Conservation (phyloP, 805 yeast genomes). For the Metschnikowia colocasiae region DNA sequence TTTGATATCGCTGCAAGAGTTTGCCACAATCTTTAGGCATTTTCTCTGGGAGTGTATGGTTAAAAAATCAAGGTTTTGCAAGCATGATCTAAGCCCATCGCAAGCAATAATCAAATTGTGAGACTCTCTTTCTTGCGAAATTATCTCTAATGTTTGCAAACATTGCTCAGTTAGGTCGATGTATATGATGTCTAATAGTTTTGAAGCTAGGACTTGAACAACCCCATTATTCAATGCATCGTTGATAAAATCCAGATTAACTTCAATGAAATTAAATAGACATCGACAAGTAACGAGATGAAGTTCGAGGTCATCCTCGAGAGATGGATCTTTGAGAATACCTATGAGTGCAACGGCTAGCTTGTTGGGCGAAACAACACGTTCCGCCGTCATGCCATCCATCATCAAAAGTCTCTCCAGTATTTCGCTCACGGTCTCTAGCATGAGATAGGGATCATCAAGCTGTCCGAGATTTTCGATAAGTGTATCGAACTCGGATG, state of each 20-base stretch:
- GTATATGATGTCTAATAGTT: constrained; percentile 69
- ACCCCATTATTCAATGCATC: constrained; percentile 63
- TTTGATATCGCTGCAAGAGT: constrained; percentile 53
- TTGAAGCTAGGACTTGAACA: constrained; percentile 60
- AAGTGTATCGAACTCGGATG: constrained; percentile 31
- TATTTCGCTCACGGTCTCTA: constrained; percentile 64
- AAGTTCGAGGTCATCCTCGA: constrained; percentile 68
- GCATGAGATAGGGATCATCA: constrained; percentile 56
- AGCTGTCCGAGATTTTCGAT: constrained; percentile 38
- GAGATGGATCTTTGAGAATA: constrained; percentile 54
- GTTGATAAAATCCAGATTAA: constrained; percentile 59
- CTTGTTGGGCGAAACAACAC: constrained; percentile 57
- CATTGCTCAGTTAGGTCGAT: constrained; percentile 94
- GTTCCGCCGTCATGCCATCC: constrained; percentile 58
- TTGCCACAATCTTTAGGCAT: constrained; percentile 68
- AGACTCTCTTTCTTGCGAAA: constrained; percentile 53
- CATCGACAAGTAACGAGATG: constrained; percentile 83
- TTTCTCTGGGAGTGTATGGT: constrained; percentile 86
- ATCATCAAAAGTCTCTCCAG: constrained; percentile 66
- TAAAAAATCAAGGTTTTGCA: constrained; percentile 80
- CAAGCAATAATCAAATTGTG: constrained; percentile 49
- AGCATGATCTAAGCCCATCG: constrained; percentile 61
- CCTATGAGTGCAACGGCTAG: constrained; percentile 53
- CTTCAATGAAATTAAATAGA: constrained; percentile 74
- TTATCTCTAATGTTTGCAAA: constrained; percentile 65